A percentile compares a stretch with the other conserved stretches of the same genome.
These are phyloP conservation scores for Strobilomyces echinocephalus DNA, from an alignment of 768 basidiomycete species.

Conservation along the genomic window DNA sequence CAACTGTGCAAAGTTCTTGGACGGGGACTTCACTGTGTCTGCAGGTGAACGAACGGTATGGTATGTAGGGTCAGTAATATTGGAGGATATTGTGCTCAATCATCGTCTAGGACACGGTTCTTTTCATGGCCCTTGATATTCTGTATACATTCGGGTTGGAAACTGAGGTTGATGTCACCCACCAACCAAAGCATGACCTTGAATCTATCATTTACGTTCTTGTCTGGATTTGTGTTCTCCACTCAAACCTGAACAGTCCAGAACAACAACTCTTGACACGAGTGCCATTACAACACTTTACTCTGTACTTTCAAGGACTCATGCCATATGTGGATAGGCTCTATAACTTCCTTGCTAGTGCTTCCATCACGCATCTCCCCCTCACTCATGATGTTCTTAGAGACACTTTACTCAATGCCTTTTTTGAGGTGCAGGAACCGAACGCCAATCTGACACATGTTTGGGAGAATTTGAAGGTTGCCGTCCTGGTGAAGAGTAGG, in stretches of 20 bases:
- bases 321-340: neutral
- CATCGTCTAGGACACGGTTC: neutral
- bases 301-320: neutral
- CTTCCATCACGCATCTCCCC: neutral
- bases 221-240: constrained; percentile 5
- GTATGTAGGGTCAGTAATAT: neutral
- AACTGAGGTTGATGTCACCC: neutral
- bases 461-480: neutral
- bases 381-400: neutral
- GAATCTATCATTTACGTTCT: constrained; percentile 1
- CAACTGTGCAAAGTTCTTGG: neutral
- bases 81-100: neutral
- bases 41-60: neutral
- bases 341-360: neutral
- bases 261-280: neutral
- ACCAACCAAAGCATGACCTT: neutral
- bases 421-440: neutral
- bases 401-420: neutral
- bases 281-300: neutral
- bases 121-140: neutral
- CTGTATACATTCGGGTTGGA: neutral
- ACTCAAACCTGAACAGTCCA: neutral
- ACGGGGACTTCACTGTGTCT: neutral
- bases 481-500: neutral
- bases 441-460: neutral